Evolutionary conservation across 352 stramenopile genomes (phyloP).

Genomic region (Phytopythium kandeliae): DNA sequence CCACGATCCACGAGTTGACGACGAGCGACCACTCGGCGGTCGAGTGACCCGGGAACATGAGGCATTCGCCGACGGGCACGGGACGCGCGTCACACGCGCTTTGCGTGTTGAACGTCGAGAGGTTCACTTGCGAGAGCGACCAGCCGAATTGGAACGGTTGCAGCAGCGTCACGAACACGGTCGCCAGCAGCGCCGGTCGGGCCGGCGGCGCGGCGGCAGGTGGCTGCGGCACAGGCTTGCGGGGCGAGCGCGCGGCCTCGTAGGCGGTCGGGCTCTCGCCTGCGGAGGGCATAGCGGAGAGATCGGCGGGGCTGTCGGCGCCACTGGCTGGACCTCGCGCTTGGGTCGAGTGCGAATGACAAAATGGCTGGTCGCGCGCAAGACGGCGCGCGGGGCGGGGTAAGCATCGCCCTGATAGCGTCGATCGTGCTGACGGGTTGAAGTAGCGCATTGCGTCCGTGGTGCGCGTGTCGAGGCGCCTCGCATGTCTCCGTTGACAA

Average conservation of each 20-base stretch:
- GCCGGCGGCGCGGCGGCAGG: conserved; percentile 7
- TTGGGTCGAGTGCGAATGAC: too few species aligned
- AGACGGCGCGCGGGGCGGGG: too few species aligned
- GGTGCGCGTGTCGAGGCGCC: too few species aligned
- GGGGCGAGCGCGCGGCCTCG: conserved; percentile 1
- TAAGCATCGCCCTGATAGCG: too few species aligned
- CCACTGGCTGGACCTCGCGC: too few species aligned
- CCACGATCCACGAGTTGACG: conserved; percentile 40
- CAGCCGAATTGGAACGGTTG: conserved; percentile 46
- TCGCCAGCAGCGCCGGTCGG: conserved; percentile 33
- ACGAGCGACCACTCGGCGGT: conserved; percentile 33
- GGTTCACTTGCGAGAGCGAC: conserved; percentile 43
- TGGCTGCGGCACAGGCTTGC: conserved; percentile 2
- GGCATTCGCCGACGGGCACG: conserved; percentile 27
- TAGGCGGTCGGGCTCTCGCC: conserved; percentile 3
- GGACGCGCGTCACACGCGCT: conserved; percentile 27
- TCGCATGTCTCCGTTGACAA: too few species aligned
- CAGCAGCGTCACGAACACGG: conserved; percentile 24
- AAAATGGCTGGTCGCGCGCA: too few species aligned
- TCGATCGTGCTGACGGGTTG: too few species aligned
- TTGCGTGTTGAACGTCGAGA: conserved; percentile 39
- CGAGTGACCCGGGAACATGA: conserved; percentile 56
- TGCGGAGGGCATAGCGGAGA: background rate
- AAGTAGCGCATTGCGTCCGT: too few species aligned
- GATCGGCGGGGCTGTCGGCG: too few species aligned